phyloP scores from a whole-genome alignment of 1,284 basidiomycete species.

The Coniferiporia sulphurascens region DNA sequence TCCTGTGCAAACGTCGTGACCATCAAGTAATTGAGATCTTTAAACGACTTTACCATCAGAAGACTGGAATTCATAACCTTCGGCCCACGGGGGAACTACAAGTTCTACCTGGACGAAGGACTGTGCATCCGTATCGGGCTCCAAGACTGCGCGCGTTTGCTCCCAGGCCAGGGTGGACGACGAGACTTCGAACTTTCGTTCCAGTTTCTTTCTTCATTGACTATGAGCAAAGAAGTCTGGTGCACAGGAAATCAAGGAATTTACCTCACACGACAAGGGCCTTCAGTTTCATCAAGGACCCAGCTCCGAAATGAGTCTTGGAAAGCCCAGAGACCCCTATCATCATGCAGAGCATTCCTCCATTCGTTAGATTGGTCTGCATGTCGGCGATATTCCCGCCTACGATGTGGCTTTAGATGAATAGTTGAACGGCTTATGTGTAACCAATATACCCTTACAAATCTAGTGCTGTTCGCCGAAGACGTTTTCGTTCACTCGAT shows the following conservation, averaged over 20 bases:
- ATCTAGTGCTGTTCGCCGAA: slow-evolving; percentile 68
- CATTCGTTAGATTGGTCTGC: slow-evolving; percentile 57
- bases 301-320: slow-evolving; percentile 49
- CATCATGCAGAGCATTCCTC: slow-evolving; percentile 52
- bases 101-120: slow-evolving; percentile 55
- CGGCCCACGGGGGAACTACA: slow-evolving; percentile 68
- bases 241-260: slow-evolving; percentile 11
- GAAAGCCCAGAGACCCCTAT: slow-evolving; percentile 78
- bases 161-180: slow-evolving; percentile 45
- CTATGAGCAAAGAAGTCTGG: neutral
- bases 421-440: neutral
- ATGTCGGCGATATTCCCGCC: slow-evolving; percentile 67
- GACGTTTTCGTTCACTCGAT: slow-evolving; percentile 59
- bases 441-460: slow-evolving; percentile 39
- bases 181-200: slow-evolving; percentile 50
- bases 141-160: slow-evolving; percentile 50
- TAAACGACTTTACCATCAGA: slow-evolving; percentile 54
- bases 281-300: slow-evolving; percentile 85
- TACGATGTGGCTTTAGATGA: slow-evolving; percentile 27
- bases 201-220: slow-evolving; percentile 61
- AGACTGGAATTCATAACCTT: slow-evolving; percentile 68
- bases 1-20: slow-evolving; percentile 27
- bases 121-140: slow-evolving; percentile 54
- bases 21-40: neutral
- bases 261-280: slow-evolving; percentile 77